Conservation (phyloP, 768 basidiomycete species). For the Sarcodon sp. region DNA sequence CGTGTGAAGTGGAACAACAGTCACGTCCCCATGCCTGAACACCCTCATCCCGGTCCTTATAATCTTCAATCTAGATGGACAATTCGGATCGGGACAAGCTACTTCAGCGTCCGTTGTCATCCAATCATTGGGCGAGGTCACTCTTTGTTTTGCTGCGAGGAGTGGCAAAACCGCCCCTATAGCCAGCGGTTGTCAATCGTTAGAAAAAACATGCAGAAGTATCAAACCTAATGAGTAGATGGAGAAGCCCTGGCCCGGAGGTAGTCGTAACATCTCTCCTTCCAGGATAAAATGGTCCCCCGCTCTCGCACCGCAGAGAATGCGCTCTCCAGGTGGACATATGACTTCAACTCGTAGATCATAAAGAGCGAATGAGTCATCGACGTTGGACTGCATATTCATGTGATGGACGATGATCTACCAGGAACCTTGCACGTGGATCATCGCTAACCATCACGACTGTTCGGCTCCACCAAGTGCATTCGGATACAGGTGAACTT, state of each 20-base stretch:
- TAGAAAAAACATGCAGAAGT: not conserved
- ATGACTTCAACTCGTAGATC: slow-evolving; percentile 53
- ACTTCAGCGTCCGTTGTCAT: slow-evolving; percentile 55
- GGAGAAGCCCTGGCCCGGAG: slow-evolving; percentile 51
- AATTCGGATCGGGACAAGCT: slow-evolving; percentile 58
- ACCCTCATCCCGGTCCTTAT: slow-evolving; percentile 33
- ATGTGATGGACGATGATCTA: no score
- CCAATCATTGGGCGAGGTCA: slow-evolving; percentile 45
- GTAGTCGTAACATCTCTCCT: slow-evolving; percentile 52
- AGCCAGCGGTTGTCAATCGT: not conserved
- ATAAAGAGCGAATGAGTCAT: slow-evolving; percentile 45
- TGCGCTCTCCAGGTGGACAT: slow-evolving; percentile 41
- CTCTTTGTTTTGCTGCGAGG: slow-evolving; percentile 57
- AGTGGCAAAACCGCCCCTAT: slow-evolving; percentile 47
- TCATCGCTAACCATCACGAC: no score
- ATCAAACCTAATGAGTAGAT: slow-evolving; percentile 49
- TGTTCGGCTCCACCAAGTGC: no score
- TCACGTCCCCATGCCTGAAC: slow-evolving; percentile 43
- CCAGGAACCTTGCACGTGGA: no score
- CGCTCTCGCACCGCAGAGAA: slow-evolving; percentile 50
- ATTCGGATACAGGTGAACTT: no score
- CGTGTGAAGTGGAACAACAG: slow-evolving; percentile 26
- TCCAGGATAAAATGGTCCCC: slow-evolving; percentile 52
- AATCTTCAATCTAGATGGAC: slow-evolving; percentile 42
- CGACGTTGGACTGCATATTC: no score